Base-by-base conservation (phyloP, 2,329 filamentous ascomycete species). In the Colletotrichum sojae region DNA sequence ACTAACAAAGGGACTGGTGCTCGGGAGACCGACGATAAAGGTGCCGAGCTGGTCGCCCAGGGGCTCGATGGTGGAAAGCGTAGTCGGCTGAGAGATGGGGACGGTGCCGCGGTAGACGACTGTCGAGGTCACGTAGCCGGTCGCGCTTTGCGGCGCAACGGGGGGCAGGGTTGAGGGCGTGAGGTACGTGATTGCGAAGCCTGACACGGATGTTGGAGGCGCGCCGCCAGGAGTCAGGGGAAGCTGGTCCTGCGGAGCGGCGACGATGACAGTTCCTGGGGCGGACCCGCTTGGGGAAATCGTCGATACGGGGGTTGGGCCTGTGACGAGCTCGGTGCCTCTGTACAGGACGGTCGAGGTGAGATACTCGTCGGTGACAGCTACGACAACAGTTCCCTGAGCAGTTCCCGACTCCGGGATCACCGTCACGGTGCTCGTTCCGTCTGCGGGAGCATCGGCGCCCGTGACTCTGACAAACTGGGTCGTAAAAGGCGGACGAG, bases 261-360 rank as follows among this genome's bases (percentile, higher is more conserved):
- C 53, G 3, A 71, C 58, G 18, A 67, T 18, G 1, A 70, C n/a
- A 2, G 60, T 66, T 1, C 66, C 69, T 16, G 60, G 60, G 2
- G 15, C 48, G 3, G 45, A 49, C 0, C 66, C 63, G 5, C 16
- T 27, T 2, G 61, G 51, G 0, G 62, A 15, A 8, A 67, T 39
- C 40, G 62, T 69, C 1, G 56, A 64, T 3, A 65, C 39, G 8
- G 49, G 62, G 4, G 51, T 61, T 6, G 52, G 22, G 1, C 25
- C 43, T 3, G 63, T 68, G 4, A 67, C 20, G 6, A 51, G 52
- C 4, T 22, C 54, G 5, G 61, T 57, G 8, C 63, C 57, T 4
- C 48, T 39, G 43, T 53, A 64, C 12, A 18, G 13, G 6, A 64
- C 16, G 15, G 61, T 64, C 4, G 61, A 51, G 6, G 53, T 58